These are phyloP conservation scores for Monascus ruber DNA, from an alignment of 2,329 filamentous ascomycete genomes.

Conservation along the genomic window DNA sequence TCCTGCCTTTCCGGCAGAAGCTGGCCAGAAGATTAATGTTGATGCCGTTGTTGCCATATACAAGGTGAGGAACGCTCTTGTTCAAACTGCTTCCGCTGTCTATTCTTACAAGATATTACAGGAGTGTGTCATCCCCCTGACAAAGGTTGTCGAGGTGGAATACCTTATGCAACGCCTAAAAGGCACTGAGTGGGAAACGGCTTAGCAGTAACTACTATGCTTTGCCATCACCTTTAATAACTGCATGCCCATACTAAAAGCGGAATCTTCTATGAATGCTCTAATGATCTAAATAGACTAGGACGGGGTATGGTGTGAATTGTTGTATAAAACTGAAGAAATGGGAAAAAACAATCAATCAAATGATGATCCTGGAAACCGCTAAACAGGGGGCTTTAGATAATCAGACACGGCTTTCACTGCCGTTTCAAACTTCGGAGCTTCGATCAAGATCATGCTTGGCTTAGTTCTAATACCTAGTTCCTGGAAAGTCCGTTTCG, in stretches of 20 bases:
- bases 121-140: conserved; percentile 84
- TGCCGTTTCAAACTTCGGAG: conserved; percentile 59
- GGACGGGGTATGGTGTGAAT: too few relatives aligned
- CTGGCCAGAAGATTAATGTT: conserved; percentile 66
- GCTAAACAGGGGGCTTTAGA: conserved; percentile 44
- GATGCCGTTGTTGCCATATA: conserved; percentile 89
- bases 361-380: conserved; percentile 3
- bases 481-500: conserved; percentile 90
- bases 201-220: too few relatives aligned
- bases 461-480: conserved; percentile 76
- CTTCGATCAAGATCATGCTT: conserved; percentile 78
- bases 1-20: conserved; percentile 49
- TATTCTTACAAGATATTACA: conserved; percentile 3
- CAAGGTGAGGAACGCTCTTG: conserved; percentile 32
- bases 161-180: conserved; percentile 88
- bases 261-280: too few relatives aligned
- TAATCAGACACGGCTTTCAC: conserved; percentile 68
- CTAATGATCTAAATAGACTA: too few relatives aligned
- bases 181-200: conserved; percentile 36
- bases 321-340: conserved; percentile 4
- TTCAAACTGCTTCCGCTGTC: neutral
- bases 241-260: too few relatives aligned
- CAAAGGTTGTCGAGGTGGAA: conserved; percentile 97
- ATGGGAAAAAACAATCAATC: conserved; percentile 4
- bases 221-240: too few relatives aligned